Evolutionary conservation across 768 basidiomycete species (phyloP).

Genomic region (Suillus tomentosus): DNA sequence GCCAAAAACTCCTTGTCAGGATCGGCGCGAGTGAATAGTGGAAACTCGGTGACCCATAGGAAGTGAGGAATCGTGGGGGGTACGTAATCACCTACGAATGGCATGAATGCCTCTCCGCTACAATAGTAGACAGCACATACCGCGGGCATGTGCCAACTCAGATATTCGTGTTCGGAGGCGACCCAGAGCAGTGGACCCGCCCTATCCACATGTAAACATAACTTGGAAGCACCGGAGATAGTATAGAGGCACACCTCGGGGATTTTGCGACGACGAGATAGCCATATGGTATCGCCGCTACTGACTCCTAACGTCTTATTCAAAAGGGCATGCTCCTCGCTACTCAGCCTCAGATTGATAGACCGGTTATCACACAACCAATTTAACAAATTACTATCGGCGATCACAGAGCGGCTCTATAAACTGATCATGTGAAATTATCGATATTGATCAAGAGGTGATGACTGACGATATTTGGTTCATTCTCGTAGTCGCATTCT

Average conservation of each 20-base stretch:
- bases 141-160: conserved; percentile 63
- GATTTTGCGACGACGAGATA: conserved; percentile 50
- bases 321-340: conserved; percentile 34
- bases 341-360: conserved; percentile 21
- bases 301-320: conserved; percentile 45
- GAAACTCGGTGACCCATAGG: conserved; percentile 96
- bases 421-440: conserved; percentile 14
- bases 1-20: conserved; percentile 86
- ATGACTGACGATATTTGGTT: conserved; percentile 30
- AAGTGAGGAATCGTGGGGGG: conserved; percentile 72
- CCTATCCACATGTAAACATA: conserved; percentile 48
- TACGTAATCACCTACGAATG: conserved; percentile 52
- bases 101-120: conserved; percentile 14
- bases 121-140: conserved; percentile 40
- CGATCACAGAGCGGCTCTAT: conserved; percentile 54
- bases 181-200: conserved; percentile 84
- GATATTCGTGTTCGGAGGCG: conserved; percentile 65
- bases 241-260: conserved; percentile 49
- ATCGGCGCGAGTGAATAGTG: conserved; percentile 85
- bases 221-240: conserved; percentile 9
- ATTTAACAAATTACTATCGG: conserved; percentile 42
- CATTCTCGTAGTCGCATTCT: conserved; percentile 17
- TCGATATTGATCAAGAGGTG: neutral
- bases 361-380: conserved; percentile 48
- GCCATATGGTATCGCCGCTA: conserved; percentile 59